Evolutionary conservation across 164 flowering plant species (phyloP).

Genomic region (Protea cynaroides): DNA sequence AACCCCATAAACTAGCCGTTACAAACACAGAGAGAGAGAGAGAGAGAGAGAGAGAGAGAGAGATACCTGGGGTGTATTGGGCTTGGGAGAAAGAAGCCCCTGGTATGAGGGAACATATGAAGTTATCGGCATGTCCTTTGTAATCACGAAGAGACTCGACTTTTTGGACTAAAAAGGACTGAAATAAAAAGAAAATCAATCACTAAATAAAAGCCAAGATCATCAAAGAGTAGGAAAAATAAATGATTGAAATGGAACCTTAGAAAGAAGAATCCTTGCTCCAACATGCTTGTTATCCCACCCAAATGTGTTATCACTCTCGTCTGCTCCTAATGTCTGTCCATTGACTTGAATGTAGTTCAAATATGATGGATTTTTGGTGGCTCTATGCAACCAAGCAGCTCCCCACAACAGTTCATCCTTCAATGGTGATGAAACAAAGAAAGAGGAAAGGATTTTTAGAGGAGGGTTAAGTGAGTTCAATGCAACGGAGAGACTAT

Average conservation of each 20-base stretch:
- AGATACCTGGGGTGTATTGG: conserved; percentile 70
- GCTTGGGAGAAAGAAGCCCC: conserved; percentile 52
- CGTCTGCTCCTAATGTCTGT: conserved; percentile 74
- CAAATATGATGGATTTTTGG: conserved; percentile 56
- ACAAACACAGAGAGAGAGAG: conserved; percentile 6
- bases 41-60: conserved; percentile 5
- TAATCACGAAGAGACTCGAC: conserved; percentile 67
- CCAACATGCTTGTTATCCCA: conserved; percentile 61
- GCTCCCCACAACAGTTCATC: conserved; percentile 97
- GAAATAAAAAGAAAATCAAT: conserved; percentile 8
- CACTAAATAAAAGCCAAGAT: background rate
- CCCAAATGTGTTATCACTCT: conserved; percentile 70
- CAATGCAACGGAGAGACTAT: too few species aligned
- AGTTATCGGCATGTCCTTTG: conserved; percentile 82
- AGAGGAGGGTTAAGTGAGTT: background rate
- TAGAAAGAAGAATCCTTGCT: conserved; percentile 65
- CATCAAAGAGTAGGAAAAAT: background rate
- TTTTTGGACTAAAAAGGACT: conserved; percentile 80
- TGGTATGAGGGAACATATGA: conserved; percentile 71
- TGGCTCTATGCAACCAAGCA: conserved; percentile 90
- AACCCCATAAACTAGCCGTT: background rate
- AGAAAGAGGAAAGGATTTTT: background rate
- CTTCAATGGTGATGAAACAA: conserved; percentile 19
- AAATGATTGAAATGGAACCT: conserved; percentile 29
- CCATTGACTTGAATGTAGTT: conserved; percentile 79